Evolutionary conservation across 495 filamentous ascomycete species (phyloP).

Genomic region (Collariella sp.): DNA sequence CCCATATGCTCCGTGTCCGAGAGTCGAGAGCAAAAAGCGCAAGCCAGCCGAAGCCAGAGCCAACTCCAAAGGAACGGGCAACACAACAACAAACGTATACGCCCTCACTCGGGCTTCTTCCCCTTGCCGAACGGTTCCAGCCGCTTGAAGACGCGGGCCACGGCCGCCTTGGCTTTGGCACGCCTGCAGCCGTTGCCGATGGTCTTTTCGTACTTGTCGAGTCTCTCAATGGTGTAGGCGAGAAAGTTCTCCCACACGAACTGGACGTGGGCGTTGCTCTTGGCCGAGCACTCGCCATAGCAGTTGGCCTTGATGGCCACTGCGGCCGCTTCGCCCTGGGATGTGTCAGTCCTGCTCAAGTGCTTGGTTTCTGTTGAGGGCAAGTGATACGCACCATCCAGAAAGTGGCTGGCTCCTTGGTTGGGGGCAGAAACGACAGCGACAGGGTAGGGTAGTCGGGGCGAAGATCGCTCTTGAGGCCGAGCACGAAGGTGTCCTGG

Average conservation of each 20-base stretch:
- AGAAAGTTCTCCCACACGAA: conserved; percentile 9
- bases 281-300: conserved; percentile 22
- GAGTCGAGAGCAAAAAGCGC: background rate
- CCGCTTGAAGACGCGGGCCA: background rate
- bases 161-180: background rate
- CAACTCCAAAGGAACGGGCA: background rate
- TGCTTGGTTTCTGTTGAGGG: background rate
- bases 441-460: background rate
- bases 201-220: conserved; percentile 3
- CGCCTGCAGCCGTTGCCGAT: background rate
- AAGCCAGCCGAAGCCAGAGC: background rate
- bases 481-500: conserved; percentile 19
- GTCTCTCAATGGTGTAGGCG: background rate
- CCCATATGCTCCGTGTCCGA: background rate
- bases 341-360: background rate
- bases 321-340: conserved; percentile 3
- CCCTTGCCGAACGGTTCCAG: background rate
- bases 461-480: conserved; percentile 22
- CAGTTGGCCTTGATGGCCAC: background rate
- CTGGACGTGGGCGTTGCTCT: conserved; percentile 13
- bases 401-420: conserved; percentile 1
- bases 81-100: background rate
- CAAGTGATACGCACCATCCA: background rate
- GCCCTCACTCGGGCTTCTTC: background rate
- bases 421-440: conserved; percentile 10